phyloP scores from a whole-genome alignment of 495 filamentous ascomycete genomes.

The Cercophora scortea region DNA sequence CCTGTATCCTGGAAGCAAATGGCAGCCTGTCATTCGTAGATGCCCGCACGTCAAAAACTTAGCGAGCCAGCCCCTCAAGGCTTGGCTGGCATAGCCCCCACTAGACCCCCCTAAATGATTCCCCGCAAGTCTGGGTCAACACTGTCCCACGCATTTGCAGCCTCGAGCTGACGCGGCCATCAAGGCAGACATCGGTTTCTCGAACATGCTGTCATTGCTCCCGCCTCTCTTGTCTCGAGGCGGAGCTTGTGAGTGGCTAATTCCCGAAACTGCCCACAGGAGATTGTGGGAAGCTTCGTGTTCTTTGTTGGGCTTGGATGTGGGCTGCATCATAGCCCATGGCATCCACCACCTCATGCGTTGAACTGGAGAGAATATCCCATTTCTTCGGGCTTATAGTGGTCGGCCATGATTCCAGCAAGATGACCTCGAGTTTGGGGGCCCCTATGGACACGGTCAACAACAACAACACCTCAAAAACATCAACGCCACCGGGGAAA shows the following conservation, averaged over 20 bases:
- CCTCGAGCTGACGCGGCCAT: slow-evolving; percentile 21
- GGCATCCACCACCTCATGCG: background rate
- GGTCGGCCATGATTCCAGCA: slow-evolving; percentile 72
- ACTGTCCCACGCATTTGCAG: slow-evolving; percentile 11
- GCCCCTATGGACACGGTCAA: slow-evolving; percentile 47
- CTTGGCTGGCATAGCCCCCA: slow-evolving; percentile 16
- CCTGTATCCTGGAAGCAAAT: background rate
- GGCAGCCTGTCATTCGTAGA: slow-evolving; percentile 10
- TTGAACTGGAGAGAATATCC: slow-evolving; percentile 43
- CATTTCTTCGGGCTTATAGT: slow-evolving; percentile 78
- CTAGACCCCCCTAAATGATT: slow-evolving; percentile 1
- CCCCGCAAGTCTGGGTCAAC: slow-evolving; percentile 1
- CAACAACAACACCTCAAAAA: slow-evolving; percentile 3
- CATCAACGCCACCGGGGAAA: background rate
- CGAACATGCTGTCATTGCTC: background rate
- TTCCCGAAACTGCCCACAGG: no score
- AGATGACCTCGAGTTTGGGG: slow-evolving; percentile 75
- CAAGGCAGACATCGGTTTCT: slow-evolving; percentile 3
- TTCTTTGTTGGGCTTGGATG: no score
- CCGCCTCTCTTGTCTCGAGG: background rate
- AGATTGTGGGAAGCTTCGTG: no score
- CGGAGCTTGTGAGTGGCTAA: background rate
- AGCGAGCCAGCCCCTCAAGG: slow-evolving; percentile 6
- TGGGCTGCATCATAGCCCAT: background rate
- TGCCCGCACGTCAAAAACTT: background rate